Conservation (phyloP, 306 rosid genomes). For the Lablab purpureus region DNA sequence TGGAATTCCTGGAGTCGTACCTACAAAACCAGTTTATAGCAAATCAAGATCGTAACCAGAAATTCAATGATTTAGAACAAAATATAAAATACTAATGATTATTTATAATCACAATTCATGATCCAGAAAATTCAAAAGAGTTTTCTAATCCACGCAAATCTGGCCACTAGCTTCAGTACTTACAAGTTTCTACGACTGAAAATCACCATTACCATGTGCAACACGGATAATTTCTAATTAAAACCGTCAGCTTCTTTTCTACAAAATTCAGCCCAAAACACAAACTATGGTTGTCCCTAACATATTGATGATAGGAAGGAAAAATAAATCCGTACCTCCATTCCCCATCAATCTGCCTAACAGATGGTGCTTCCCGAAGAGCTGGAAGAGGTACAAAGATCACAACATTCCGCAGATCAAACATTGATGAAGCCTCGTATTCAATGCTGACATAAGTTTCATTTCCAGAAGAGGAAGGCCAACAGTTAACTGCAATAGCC, state of each 20-base stretch:
- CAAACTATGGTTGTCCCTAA: slow-evolving; percentile 11
- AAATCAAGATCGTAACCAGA: slow-evolving; percentile 1
- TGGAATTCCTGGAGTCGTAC: slow-evolving; percentile 87
- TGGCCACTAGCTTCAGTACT: slow-evolving; percentile 15
- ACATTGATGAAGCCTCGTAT: slow-evolving; percentile 91
- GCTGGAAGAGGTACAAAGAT: slow-evolving; percentile 96
- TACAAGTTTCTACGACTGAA: neutral
- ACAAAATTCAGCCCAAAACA: slow-evolving; percentile 19
- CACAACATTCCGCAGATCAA: slow-evolving; percentile 77
- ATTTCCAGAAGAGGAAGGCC: slow-evolving; percentile 98
- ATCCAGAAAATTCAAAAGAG: neutral
- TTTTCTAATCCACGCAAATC: neutral
- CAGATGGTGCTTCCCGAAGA: slow-evolving; percentile 89
- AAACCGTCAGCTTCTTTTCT: slow-evolving; percentile 15
- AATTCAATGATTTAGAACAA: slow-evolving; percentile 17
- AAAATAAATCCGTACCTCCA: slow-evolving; percentile 69
- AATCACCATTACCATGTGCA: neutral
- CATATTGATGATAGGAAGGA: neutral
- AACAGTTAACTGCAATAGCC: slow-evolving; percentile 87
- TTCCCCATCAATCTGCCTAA: slow-evolving; percentile 87
- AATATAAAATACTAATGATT: neutral
- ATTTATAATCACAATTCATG: neutral
- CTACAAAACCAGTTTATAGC: slow-evolving; percentile 55
- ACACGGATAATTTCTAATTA: neutral
- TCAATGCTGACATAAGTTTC: slow-evolving; percentile 97